phyloP scores from a whole-genome alignment of 2,329 filamentous ascomycete genomes.

The Pseudogymnoascus sp. region DNA sequence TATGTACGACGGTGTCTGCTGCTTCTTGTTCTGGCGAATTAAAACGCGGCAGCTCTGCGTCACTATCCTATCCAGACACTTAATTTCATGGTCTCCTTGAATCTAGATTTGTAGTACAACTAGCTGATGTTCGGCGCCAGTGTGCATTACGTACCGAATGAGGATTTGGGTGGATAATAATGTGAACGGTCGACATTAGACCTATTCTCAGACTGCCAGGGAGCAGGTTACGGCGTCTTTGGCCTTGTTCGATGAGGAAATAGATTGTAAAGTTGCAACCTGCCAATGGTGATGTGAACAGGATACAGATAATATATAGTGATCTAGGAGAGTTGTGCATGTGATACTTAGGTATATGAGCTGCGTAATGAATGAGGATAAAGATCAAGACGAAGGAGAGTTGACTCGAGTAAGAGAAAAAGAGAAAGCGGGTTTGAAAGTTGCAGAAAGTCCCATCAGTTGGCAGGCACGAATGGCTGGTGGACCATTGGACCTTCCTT shows the following conservation, averaged over 20 bases:
- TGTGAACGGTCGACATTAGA: neutral
- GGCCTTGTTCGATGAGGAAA: neutral
- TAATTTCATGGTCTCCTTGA: neutral
- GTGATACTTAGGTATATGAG: neutral
- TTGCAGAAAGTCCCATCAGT: neutral
- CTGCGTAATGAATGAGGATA: neutral
- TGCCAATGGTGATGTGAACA: neutral
- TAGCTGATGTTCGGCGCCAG: neutral
- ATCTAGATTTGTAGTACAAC: neutral
- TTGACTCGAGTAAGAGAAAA: neutral
- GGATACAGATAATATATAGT: neutral
- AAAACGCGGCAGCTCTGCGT: neutral
- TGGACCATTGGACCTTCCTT: conserved; percentile 2
- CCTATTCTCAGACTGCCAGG: neutral
- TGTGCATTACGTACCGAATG: neutral
- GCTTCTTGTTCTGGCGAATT: neutral
- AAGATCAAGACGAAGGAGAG: neutral
- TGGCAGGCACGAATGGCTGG: neutral
- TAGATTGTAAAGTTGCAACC: neutral
- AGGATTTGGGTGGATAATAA: neutral
- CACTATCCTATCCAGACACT: neutral
- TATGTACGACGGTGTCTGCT: neutral
- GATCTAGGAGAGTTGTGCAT: neutral
- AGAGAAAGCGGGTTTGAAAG: neutral
- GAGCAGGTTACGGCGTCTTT: neutral